Conservation (phyloP, 208 protist species). For the Trypanosoma lewisi region DNA sequence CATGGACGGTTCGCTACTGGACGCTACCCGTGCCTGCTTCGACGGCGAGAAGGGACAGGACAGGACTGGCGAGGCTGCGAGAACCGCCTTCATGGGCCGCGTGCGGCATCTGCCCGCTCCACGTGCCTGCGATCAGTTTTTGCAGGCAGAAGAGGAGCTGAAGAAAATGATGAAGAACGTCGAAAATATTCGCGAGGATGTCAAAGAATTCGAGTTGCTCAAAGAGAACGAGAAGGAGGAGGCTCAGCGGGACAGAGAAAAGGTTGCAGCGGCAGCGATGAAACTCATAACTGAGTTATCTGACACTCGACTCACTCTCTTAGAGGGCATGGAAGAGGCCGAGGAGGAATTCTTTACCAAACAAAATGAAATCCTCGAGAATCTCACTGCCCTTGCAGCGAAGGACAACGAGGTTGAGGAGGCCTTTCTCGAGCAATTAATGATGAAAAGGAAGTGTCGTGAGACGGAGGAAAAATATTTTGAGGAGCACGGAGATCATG, state of each 20-base stretch:
- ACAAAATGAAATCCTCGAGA: conserved; percentile 17
- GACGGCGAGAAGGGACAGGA: conserved; percentile 22
- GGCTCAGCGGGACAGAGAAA: conserved; percentile 19
- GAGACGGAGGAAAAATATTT: conserved; percentile 34
- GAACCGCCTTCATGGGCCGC: conserved; percentile 14
- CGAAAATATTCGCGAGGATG: conserved; percentile 14
- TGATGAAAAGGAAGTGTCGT: conserved; percentile 26
- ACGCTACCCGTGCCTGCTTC: conserved; percentile 38
- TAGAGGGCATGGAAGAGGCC: conserved; percentile 19
- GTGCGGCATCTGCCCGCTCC: conserved; percentile 4
- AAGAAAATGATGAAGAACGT: conserved; percentile 9
- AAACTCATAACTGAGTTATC: conserved; percentile 13
- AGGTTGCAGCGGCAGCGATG: background rate
- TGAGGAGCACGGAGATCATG: conserved; percentile 39
- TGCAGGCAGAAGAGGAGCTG: conserved; percentile 24
- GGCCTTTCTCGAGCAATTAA: conserved; percentile 40
- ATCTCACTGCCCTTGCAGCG: conserved; percentile 25
- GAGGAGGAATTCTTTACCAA: conserved; percentile 23
- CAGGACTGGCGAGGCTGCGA: conserved; percentile 3
- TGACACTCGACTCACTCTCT: conserved; percentile 7
- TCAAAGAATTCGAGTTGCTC: conserved; percentile 28
- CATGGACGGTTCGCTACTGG: conserved; percentile 35
- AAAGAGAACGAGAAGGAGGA: conserved; percentile 27
- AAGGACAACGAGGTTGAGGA: conserved; percentile 33
- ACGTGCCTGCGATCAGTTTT: conserved; percentile 33